Evolutionary conservation across 176 grass and related monocot species (phyloP).

Genomic region (Juncus inflexus): DNA sequence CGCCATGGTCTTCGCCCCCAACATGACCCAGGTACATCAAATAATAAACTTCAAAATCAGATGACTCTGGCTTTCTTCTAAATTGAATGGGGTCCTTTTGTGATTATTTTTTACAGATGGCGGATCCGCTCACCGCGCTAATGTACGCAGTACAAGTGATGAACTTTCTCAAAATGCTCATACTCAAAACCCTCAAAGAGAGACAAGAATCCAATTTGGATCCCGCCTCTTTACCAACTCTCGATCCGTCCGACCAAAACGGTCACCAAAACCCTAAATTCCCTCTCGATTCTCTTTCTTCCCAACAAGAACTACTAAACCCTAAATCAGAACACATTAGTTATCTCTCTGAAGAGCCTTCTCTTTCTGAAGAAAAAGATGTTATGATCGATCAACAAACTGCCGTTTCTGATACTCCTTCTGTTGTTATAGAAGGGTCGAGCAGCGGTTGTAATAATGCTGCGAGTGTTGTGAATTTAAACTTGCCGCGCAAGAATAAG

Average conservation of each 20-base stretch:
- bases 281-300: conserved; percentile 32
- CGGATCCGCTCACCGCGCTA: conserved; percentile 76
- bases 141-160: conserved; percentile 96
- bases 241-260: conserved; percentile 52
- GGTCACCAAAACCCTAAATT: conserved; percentile 46
- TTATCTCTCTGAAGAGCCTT: conserved; percentile 24
- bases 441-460: conserved; percentile 15
- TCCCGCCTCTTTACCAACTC: conserved; percentile 27
- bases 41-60: conserved; percentile 1
- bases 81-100: not conserved
- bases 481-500: conserved; percentile 35
- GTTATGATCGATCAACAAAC: conserved; percentile 25
- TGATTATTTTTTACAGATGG: conserved; percentile 46
- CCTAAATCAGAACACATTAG: conserved; percentile 9
- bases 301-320: conserved; percentile 44
- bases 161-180: conserved; percentile 86
- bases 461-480: conserved; percentile 26
- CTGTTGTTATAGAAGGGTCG: conserved; percentile 30
- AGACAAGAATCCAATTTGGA: conserved; percentile 52
- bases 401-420: conserved; percentile 23
- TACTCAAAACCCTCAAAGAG: conserved; percentile 62
- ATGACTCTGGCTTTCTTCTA: not conserved
- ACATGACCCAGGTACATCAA: conserved; percentile 73
- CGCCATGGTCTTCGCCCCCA: conserved; percentile 79
- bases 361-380: conserved; percentile 31